Conservation (phyloP, 2,329 filamentous ascomycete genomes). For the Aaosphaeria arxii region DNA sequence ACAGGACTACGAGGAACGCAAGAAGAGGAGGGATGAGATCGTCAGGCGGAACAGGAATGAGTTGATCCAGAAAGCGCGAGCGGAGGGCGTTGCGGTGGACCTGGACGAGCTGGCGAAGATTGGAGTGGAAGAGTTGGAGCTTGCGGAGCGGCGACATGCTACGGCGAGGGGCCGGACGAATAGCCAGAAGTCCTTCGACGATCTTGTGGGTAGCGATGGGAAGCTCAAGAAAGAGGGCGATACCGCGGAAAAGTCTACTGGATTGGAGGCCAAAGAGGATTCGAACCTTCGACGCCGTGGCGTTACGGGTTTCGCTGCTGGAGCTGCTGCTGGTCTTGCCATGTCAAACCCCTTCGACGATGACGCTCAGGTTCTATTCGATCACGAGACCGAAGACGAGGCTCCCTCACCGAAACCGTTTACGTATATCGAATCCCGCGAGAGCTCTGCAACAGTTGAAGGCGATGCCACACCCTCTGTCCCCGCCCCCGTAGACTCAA, state of each 20-base stretch:
- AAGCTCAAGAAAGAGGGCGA: constrained; percentile 27
- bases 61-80: constrained; percentile 31
- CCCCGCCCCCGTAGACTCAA: constrained; percentile 4
- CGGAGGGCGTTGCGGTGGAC: constrained; percentile 42
- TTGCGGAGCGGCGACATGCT: constrained; percentile 12
- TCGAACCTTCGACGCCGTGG: constrained; percentile 26
- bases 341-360: constrained; percentile 44
- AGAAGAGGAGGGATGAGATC: constrained; percentile 28
- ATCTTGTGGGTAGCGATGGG: constrained; percentile 40
- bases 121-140: constrained; percentile 24
- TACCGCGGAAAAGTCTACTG: constrained; percentile 13
- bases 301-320: constrained; percentile 37
- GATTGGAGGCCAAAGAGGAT: constrained; percentile 17
- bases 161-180: constrained; percentile 10
- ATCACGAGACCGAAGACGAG: constrained; percentile 35
- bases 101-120: constrained; percentile 38
- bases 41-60: constrained; percentile 34
- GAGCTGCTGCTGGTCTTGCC: constrained; percentile 31
- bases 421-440: constrained; percentile 25
- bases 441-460: constrained; percentile 28
- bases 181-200: constrained; percentile 34
- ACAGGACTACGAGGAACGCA: constrained; percentile 30
- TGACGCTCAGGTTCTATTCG: constrained; percentile 36
- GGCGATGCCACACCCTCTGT: constrained; percentile 6
- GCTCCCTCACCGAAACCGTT: constrained; percentile 26